These are phyloP conservation scores for Auricularia sp. DNA, from an alignment of 768 basidiomycete genomes.

Conservation along the genomic window DNA sequence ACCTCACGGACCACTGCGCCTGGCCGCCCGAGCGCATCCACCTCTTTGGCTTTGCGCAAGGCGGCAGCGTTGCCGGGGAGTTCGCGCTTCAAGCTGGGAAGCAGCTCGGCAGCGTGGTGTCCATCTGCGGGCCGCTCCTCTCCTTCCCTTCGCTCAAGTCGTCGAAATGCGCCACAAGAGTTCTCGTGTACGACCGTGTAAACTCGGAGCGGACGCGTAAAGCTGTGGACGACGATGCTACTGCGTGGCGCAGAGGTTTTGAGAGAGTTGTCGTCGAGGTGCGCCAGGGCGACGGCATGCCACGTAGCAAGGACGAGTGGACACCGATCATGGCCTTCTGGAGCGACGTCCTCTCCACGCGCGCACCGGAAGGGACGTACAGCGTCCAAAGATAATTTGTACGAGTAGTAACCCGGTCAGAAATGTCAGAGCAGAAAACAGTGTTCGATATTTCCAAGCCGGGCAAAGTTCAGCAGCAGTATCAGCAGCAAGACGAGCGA, in stretches of 20 bases:
- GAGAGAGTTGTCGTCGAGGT: slow-evolving; percentile 35
- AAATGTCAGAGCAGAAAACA: neutral
- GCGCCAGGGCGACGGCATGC: slow-evolving; percentile 49
- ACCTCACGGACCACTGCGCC: slow-evolving; percentile 47
- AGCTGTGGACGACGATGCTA: slow-evolving; percentile 31
- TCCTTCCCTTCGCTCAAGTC: slow-evolving; percentile 59
- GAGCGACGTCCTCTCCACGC: slow-evolving; percentile 54
- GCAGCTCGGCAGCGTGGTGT: slow-evolving; percentile 54
- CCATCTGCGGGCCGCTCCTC: slow-evolving; percentile 63
- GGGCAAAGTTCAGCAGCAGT: neutral
- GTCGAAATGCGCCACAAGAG: slow-evolving; percentile 43
- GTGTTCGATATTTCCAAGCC: neutral
- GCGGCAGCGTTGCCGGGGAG: slow-evolving; percentile 70
- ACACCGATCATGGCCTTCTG: slow-evolving; percentile 79
- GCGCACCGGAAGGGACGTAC: slow-evolving; percentile 50
- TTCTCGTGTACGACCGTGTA: slow-evolving; percentile 50
- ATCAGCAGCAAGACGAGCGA: neutral
- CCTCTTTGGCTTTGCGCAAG: slow-evolving; percentile 82
- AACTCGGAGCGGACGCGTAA: slow-evolving; percentile 37
- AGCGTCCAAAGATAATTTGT: no score
- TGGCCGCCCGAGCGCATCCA: slow-evolving; percentile 72
- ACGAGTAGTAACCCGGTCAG: no score
- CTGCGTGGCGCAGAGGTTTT: slow-evolving; percentile 55
- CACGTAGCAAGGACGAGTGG: slow-evolving; percentile 67
- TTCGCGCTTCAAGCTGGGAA: slow-evolving; percentile 23